Evolutionary conservation across 805 yeast species (phyloP).

Genomic region (Candida insectorum): DNA sequence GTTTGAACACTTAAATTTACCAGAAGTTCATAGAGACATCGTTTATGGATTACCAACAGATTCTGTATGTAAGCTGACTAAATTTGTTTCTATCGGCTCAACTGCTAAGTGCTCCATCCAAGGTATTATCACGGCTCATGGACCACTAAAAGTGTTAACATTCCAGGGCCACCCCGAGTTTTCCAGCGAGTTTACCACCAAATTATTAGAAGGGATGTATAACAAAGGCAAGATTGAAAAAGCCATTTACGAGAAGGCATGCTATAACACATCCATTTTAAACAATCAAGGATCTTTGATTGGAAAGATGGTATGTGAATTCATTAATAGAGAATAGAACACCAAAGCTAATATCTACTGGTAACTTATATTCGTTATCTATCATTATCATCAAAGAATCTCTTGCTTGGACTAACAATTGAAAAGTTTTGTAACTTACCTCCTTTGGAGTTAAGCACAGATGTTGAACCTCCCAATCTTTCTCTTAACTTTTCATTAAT

Average conservation of each 20-base stretch:
- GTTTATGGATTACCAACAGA: slow-evolving; percentile 35
- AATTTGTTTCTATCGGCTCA: slow-evolving; percentile 44
- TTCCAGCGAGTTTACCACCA: slow-evolving; percentile 27
- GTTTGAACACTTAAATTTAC: slow-evolving; percentile 28
- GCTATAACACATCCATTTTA: slow-evolving; percentile 25
- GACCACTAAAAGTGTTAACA: slow-evolving; percentile 51
- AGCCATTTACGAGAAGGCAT: slow-evolving; percentile 23
- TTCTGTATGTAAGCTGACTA: slow-evolving; percentile 15
- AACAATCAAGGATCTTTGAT: slow-evolving; percentile 40
- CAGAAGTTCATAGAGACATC: slow-evolving; percentile 38
- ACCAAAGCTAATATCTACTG: too few species aligned
- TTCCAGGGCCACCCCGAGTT: slow-evolving; percentile 95
- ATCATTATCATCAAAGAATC: slow-evolving; percentile 15
- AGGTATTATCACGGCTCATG: slow-evolving; percentile 51
- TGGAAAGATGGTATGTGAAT: slow-evolving; percentile 34
- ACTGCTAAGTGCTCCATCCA: slow-evolving; percentile 58
- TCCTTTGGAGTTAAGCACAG: slow-evolving; percentile 7
- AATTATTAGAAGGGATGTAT: slow-evolving; percentile 18
- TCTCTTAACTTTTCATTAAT: slow-evolving; percentile 34
- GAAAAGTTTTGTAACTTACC: slow-evolving; percentile 40
- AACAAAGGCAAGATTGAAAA: slow-evolving; percentile 18
- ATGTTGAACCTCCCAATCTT: slow-evolving; percentile 12
- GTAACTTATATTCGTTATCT: neutral
- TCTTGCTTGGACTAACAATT: slow-evolving; percentile 32
- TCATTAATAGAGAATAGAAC: slow-evolving; percentile 21